Evolutionary conservation across 768 basidiomycete genomes (phyloP).

Genomic region (Leucosporidium yakuticum): DNA sequence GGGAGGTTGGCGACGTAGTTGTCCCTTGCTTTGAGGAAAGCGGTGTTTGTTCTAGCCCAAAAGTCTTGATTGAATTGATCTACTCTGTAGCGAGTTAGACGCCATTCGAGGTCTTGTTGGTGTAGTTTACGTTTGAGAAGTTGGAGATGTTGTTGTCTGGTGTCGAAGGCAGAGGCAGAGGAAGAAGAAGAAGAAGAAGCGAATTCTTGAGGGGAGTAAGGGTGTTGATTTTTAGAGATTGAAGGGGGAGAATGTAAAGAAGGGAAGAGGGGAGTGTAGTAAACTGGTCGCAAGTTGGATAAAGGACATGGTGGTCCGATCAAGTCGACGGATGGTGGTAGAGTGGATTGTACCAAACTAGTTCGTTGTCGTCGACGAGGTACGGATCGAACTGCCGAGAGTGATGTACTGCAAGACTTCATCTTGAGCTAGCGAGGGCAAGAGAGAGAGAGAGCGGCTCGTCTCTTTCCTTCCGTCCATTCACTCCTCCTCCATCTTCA

Average conservation of each 20-base stretch:
- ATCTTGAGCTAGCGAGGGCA: not conserved
- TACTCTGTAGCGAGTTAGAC: conserved; percentile 29
- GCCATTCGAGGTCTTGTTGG: conserved; percentile 33
- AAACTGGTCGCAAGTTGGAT: conserved; percentile 37
- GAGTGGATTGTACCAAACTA: not conserved
- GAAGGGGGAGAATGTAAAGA: conserved; percentile 5
- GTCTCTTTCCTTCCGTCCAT: not conserved
- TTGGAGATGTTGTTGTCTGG: not conserved
- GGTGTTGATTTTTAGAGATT: conserved; percentile 24
- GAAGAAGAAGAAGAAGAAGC: conserved; percentile 16
- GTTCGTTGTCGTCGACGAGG: not conserved
- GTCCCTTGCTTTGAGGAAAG: conserved; percentile 25
- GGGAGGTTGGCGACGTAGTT: conserved; percentile 8
- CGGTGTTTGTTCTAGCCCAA: conserved; percentile 30
- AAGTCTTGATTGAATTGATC: conserved; percentile 36
- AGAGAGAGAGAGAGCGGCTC: not conserved
- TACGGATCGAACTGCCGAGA: not conserved
- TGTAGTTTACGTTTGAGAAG: conserved; percentile 12
- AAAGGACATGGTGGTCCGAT: conserved; percentile 34
- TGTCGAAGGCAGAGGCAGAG: not conserved
- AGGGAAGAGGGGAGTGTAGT: conserved; percentile 35
- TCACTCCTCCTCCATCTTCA: not conserved
- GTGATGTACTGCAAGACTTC: not conserved
- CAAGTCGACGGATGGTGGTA: conserved; percentile 26
- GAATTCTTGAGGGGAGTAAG: conserved; percentile 39